phyloP scores from a whole-genome alignment of 1,139 yeast genomes.

The Debaryomyces fabryi region DNA sequence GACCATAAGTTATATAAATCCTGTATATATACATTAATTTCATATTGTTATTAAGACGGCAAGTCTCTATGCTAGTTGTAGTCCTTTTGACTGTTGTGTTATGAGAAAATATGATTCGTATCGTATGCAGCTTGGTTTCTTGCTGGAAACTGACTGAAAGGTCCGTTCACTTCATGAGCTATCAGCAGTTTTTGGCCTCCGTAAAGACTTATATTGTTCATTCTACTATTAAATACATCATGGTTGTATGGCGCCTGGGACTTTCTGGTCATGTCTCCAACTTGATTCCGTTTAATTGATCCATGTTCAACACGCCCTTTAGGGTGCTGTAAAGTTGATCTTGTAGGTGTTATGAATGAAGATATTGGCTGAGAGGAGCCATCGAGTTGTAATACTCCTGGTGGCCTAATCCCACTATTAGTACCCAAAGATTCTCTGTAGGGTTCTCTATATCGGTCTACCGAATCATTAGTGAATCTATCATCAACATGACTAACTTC shows the following conservation, averaged over 20 bases:
- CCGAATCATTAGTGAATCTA: background rate
- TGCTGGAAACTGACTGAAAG: background rate
- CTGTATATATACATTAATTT: slow-evolving; percentile 21
- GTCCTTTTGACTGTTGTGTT: background rate
- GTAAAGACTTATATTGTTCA: background rate
- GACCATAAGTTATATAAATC: slow-evolving; percentile 13
- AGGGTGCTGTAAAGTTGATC: background rate
- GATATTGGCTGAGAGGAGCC: background rate
- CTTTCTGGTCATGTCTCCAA: background rate
- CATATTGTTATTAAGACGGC: slow-evolving; percentile 9
- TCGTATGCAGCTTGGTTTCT: background rate
- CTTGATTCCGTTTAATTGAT: background rate
- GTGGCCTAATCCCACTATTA: background rate
- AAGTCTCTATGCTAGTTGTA: background rate
- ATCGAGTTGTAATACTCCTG: background rate
- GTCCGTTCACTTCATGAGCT: background rate
- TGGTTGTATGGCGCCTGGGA: background rate
- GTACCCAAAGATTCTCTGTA: background rate
- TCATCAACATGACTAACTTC: slow-evolving; percentile 3
- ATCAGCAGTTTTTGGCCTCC: background rate
- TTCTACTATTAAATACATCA: background rate
- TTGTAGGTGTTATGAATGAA: background rate
- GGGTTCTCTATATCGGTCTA: background rate
- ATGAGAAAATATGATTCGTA: background rate
- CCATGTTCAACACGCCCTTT: background rate